Evolutionary conservation across 192 early-diverging fungal species (phyloP).

Genomic region (Backusella luteola): DNA sequence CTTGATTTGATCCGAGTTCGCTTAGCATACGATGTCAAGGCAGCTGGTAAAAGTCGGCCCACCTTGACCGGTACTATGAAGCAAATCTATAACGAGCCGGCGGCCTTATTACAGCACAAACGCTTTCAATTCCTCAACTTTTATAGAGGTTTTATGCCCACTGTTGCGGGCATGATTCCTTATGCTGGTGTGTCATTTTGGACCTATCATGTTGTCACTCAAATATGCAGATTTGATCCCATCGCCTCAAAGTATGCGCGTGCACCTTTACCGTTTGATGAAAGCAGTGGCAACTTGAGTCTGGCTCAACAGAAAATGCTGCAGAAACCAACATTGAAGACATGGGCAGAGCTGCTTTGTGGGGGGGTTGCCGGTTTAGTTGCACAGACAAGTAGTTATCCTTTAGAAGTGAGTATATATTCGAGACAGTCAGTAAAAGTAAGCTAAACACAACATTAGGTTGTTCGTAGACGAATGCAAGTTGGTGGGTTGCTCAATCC

Average conservation of each 20-base stretch:
- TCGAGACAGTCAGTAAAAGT: not conserved
- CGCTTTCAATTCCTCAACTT: constrained; percentile 65
- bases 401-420: constrained; percentile 61
- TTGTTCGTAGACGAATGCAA: constrained; percentile 84
- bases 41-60: constrained; percentile 7
- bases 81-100: constrained; percentile 79
- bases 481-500: constrained; percentile 66
- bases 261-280: constrained; percentile 15
- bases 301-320: constrained; percentile 10
- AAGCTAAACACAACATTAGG: constrained; percentile 23
- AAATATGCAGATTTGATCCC: constrained; percentile 52
- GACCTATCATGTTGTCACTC: constrained; percentile 76
- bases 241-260: constrained; percentile 39
- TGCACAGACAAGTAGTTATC: constrained; percentile 88
- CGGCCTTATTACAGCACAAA: constrained; percentile 34
- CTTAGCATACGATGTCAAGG: constrained; percentile 81
- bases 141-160: constrained; percentile 88
- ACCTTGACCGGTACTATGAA: constrained; percentile 24
- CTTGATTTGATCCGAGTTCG: constrained; percentile 94
- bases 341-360: constrained; percentile 75
- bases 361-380: constrained; percentile 87
- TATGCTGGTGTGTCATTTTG: constrained; percentile 96
- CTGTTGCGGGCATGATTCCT: constrained; percentile 91
- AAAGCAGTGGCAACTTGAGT: constrained; percentile 13
- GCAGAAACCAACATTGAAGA: constrained; percentile 52